Evolutionary conservation across 495 filamentous ascomycete species (phyloP).

Genomic region (Talaromyces nanjingensis): DNA sequence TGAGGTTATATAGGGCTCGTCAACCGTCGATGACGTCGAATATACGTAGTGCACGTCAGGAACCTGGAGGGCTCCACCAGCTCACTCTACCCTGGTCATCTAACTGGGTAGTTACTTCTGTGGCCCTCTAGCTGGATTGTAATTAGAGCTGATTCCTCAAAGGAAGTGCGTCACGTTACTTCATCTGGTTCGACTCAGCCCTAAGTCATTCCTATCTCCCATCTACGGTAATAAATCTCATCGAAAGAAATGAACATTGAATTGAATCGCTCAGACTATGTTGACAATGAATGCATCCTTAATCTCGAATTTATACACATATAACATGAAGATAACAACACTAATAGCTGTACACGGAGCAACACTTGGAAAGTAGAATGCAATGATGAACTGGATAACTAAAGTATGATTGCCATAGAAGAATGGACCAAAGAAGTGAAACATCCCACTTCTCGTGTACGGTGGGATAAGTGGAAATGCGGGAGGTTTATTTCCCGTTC

Average conservation of each 20-base stretch:
- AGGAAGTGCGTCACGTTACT: not conserved
- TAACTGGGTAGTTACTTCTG: too few species aligned
- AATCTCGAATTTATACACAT: conserved; percentile 1
- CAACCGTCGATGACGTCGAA: conserved; percentile 7
- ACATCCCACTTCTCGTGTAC: not conserved
- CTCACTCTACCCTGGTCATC: not conserved
- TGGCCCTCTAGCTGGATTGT: not conserved
- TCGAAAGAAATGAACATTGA: not conserved
- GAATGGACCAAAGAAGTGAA: not conserved
- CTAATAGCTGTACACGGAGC: not conserved
- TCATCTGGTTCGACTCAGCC: not conserved
- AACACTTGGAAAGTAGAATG: not conserved
- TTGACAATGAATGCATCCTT: conserved; percentile 1
- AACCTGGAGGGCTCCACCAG: not conserved
- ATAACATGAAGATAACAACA: not conserved
- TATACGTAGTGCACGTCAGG: conserved; percentile 1
- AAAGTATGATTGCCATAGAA: not conserved
- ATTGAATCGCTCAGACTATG: conserved; percentile 3
- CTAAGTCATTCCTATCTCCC: not conserved
- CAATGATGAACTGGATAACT: not conserved
- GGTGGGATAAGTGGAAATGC: not conserved
- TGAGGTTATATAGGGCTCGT: not conserved
- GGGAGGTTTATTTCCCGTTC: conserved; percentile 16
- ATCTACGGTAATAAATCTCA: not conserved
- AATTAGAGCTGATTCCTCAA: not conserved